phyloP scores from a whole-genome alignment of 805 yeast species.

The Zygoascus tannicola region DNA sequence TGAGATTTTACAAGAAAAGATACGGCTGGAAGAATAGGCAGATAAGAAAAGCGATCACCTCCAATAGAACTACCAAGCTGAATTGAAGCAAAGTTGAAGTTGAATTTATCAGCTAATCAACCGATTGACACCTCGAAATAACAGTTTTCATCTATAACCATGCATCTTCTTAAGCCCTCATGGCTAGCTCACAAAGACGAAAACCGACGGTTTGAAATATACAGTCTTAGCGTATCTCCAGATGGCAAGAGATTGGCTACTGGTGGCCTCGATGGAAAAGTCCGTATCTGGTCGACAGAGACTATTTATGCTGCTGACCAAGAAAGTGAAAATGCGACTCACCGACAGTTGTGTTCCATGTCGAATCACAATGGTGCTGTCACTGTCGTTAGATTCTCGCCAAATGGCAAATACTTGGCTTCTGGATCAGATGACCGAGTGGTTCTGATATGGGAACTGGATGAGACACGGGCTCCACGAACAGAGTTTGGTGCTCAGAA shows the following conservation, averaged over 20 bases:
- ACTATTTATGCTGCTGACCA: slow-evolving; percentile 46
- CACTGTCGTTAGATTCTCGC: slow-evolving; percentile 85
- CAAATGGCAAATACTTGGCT: slow-evolving; percentile 84
- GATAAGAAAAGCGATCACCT: no score
- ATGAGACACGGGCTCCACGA: slow-evolving; percentile 52
- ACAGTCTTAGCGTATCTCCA: slow-evolving; percentile 68
- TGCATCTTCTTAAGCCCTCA: slow-evolving; percentile 60
- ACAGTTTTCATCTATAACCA: no score
- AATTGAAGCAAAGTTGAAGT: no score
- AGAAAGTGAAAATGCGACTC: slow-evolving; percentile 10
- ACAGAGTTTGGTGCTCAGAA: slow-evolving; percentile 52
- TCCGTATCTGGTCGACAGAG: slow-evolving; percentile 84
- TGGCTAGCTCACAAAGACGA: slow-evolving; percentile 74
- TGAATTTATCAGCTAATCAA: no score
- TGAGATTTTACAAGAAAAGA: no score
- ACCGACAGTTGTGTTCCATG: slow-evolving; percentile 71
- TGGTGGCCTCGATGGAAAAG: slow-evolving; percentile 88
- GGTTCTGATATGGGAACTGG: slow-evolving; percentile 85
- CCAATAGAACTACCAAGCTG: no score
- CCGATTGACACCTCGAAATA: no score
- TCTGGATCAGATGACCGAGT: slow-evolving; percentile 94
- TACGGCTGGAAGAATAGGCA: no score
- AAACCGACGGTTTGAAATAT: slow-evolving; percentile 70
- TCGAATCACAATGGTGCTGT: slow-evolving; percentile 95
- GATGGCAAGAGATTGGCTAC: slow-evolving; percentile 84